Evolutionary conservation across 495 filamentous ascomycete genomes (phyloP), one percentile per base, ranked within the genome.

Genomic region (Beverwykella pulmonaria): DNA sequence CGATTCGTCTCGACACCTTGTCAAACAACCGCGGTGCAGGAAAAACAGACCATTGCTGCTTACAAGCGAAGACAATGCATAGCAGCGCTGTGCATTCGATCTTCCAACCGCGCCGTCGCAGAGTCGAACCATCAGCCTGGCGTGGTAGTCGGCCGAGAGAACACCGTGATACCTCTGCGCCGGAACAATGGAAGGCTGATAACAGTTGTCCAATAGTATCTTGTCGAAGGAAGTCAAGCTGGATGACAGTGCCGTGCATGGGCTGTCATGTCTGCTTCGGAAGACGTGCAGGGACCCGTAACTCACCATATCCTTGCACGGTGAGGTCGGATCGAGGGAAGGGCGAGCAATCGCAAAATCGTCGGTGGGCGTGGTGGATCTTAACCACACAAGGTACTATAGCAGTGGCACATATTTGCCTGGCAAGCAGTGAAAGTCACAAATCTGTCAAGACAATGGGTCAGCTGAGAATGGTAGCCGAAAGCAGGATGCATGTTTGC

Each of bases 221-320:
- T 52, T 10, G 3, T n/a, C 23, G 8, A 23, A 12, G 48, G 2
- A 29, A 25, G 36, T 2, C n/a, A 14, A 57, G 32, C 29, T 22
- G 53, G 22, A 34, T 12, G 8, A 52, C 8, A 32, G n/a, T 26
- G 5, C 25, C 14, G 23, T 19, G 26, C 25, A 19, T 30, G 22
- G 84, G 81, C 79, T 23, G 81, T 80, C 59, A 79, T 97, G 68
- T 81, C 90, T 20, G 78, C 76, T 15, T 75, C 81, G 47, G 90
- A 82, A 72, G 25, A 80, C 75, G 17, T 92, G 91, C 39, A 97
- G 96, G 93, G 90, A n/a, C 84, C 27, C 52, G 8, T 14, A 25
- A 32, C 5, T 14, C 5, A 22, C 8, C 10, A 20, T 20, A 29
- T 52, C 48, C 26, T 20, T 52, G 48, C 48, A 29, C 19, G 9